These are phyloP conservation scores for Lycium barbarum DNA, from an alignment of 257 asterid species.

Conservation along the genomic window DNA sequence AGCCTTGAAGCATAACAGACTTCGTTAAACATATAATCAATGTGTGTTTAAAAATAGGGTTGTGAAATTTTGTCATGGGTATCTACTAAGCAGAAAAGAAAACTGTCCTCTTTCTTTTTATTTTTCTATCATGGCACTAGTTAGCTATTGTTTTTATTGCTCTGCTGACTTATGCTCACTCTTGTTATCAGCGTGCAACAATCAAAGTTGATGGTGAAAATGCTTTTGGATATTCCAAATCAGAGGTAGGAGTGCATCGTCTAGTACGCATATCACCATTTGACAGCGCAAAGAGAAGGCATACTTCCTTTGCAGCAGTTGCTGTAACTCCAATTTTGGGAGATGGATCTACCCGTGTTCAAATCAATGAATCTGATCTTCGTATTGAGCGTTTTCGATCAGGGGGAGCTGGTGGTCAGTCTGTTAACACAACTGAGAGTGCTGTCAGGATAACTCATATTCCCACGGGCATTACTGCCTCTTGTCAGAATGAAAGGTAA, in stretches of 20 bases:
- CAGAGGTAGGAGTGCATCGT: conserved; percentile 98
- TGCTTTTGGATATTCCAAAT: conserved; percentile 94
- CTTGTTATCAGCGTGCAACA: conserved; percentile 76
- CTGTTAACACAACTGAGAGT: conserved; percentile 87
- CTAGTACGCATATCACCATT: conserved; percentile 92
- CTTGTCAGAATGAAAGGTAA: conserved; percentile 94
- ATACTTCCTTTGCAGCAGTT: conserved; percentile 94
- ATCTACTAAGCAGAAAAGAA: background rate
- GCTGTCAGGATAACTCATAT: conserved; percentile 95
- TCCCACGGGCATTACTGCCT: conserved; percentile 88
- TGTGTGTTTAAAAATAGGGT: background rate
- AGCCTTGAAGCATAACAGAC: conserved; percentile 1
- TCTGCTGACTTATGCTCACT: background rate
- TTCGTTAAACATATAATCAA: background rate
- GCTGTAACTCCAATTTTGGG: conserved; percentile 95
- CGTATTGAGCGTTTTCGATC: conserved; percentile 77
- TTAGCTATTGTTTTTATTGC: conserved; percentile 2
- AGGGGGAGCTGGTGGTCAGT: conserved; percentile 97
- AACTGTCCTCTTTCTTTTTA: background rate
- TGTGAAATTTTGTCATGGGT: background rate
- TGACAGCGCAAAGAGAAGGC: conserved; percentile 89
- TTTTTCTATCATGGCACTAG: background rate
- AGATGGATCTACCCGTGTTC: conserved; percentile 68
- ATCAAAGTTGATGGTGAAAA: conserved; percentile 85
- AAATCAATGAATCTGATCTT: conserved; percentile 90